Conservation (phyloP, 331 rosid species). For the Quercus tomentella region DNA sequence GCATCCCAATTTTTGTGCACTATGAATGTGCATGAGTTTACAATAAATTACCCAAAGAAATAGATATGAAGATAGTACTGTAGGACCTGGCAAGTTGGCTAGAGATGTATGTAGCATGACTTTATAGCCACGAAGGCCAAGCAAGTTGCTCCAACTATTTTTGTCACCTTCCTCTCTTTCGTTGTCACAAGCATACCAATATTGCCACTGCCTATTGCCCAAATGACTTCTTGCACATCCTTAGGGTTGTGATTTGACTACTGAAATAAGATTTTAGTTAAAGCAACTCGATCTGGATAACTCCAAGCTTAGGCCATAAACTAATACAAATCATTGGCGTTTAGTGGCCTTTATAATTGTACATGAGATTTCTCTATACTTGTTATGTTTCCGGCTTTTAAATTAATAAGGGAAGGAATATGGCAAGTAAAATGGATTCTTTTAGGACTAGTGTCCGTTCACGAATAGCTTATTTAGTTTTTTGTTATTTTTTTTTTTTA, state of each 20-base stretch:
- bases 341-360: not conserved
- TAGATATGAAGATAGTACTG: not conserved
- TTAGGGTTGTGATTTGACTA: not conserved
- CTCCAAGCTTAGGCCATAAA: not conserved
- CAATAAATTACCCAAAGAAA: not conserved
- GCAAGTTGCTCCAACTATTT: conserved; percentile 11
- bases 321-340: not conserved
- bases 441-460: not conserved
- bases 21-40: no score
- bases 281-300: not conserved
- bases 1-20: not conserved
- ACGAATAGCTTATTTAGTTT: accelerated
- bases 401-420: not conserved
- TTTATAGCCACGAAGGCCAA: conserved; percentile 3
- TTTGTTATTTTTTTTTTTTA: accelerated
- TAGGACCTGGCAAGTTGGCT: not conserved
- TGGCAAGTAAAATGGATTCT: no score
- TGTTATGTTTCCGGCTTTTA: not conserved
- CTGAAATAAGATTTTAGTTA: not conserved
- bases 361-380: not conserved
- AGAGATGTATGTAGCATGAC: not conserved
- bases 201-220: not conserved
- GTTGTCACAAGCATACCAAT: not conserved
- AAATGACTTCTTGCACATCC: not conserved
- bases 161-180: conserved; percentile 13